phyloP scores from a whole-genome alignment of 2,329 filamentous ascomycete species.

The Aspergillus fructus region DNA sequence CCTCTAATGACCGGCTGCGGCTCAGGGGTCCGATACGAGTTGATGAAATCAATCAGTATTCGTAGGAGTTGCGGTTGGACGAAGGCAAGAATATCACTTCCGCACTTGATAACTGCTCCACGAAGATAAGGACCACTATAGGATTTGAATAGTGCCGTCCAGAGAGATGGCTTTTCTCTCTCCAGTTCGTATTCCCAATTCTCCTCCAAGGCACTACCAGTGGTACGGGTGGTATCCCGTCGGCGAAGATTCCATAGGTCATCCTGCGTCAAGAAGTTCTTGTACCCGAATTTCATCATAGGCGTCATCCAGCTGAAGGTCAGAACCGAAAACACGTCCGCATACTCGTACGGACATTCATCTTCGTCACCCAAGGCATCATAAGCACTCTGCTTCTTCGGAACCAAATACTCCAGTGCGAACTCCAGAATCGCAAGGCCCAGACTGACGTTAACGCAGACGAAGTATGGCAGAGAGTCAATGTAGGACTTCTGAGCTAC shows the following conservation, averaged over 20 bases:
- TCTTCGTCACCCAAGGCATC: conserved; percentile 65
- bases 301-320: conserved; percentile 99
- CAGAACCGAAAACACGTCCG: conserved; percentile 86
- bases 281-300: conserved; percentile 93
- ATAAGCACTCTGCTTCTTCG: conserved; percentile 71
- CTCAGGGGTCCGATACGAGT: conserved; percentile 64
- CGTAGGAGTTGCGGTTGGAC: conserved; percentile 87
- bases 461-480: conserved; percentile 70
- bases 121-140: conserved; percentile 83
- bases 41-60: conserved; percentile 78
- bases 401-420: conserved; percentile 78
- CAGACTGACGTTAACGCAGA: conserved; percentile 70
- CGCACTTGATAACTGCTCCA: conserved; percentile 82
- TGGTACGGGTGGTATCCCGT: conserved; percentile 74
- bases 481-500: conserved; percentile 73
- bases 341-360: conserved; percentile 78
- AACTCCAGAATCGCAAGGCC: conserved; percentile 71
- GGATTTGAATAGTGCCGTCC: conserved; percentile 78
- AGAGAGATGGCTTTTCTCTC: conserved; percentile 76
- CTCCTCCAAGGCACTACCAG: conserved; percentile 67
- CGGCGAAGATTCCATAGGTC: conserved; percentile 91
- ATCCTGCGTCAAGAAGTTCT: conserved; percentile 85
- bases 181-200: conserved; percentile 76
- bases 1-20: conserved; percentile 81
- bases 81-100: conserved; percentile 83